Base-by-base conservation (phyloP, 176 grass and related monocot genomes). In the Hsuehochloa calcarea region DNA sequence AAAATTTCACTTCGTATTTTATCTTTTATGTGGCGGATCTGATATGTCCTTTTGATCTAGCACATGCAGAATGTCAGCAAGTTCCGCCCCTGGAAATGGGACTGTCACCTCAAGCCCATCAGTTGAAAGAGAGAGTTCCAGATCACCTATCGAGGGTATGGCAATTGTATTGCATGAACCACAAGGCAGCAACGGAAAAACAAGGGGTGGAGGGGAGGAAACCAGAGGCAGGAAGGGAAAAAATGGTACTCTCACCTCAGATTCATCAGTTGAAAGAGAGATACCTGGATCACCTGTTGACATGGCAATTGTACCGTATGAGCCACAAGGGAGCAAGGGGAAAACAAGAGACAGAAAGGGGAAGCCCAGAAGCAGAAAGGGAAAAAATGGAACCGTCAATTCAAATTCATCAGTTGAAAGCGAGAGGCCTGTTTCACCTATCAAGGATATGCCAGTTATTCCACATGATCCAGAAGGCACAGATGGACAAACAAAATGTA, bases 381-480 rank as follows among this genome's bases (percentile, higher is more conserved):
- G 44, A 41, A 75, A 66, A 69, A 39, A 76, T 71, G 74, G 60
- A 83, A 76, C n/a, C n/a, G 0, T 58, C 55, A 54, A 75, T 56
- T 89, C 75, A 80, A 88, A 80, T 65, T 79, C 79, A 84, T 78
- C 34, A 66, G n/a, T 19, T 85, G 65, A 86, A 69, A 80, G 67
- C 0, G 23, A 38, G 47, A 51, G 25, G 23, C 38, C 74, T 69
- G 85, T 79, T 38, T 66, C 69, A 70, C 79, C 78, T 86, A 41
- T n/a, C 66, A 66, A 90, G 68, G 76, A 72, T 77, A 65, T 80
- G 77, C 62, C 83, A 43, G 51, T 91, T 65, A 66, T 89, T 80
- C 70, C 71, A 75, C 61, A 56, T 89, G 87, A 92, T 77, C 20
- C 56, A 59, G 71, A 65, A 46, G 75, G 79, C n/a, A 1, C 49